phyloP scores from a whole-genome alignment of 768 basidiomycete genomes.

The Mycena amicta region DNA sequence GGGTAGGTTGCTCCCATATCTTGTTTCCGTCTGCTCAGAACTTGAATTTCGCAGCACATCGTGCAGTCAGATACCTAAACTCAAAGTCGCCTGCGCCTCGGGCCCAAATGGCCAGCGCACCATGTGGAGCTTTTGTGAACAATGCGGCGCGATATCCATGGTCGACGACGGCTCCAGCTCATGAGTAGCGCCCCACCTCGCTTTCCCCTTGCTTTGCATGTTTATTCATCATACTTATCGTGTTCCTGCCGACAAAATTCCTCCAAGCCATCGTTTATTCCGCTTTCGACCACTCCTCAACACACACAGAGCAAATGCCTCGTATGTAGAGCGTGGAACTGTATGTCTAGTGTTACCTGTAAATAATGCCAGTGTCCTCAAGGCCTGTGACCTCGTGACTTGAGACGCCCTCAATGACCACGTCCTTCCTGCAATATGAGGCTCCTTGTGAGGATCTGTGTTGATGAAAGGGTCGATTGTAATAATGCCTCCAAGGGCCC shows the following conservation, averaged over 20 bases:
- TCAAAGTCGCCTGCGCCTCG: conserved; percentile 76
- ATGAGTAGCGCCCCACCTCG: conserved; percentile 9
- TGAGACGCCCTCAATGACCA: conserved; percentile 58
- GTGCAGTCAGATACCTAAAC: conserved; percentile 82
- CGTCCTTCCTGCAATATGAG: conserved; percentile 78
- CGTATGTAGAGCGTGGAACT: too few relatives aligned
- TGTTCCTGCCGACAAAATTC: too few relatives aligned
- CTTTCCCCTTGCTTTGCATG: conserved; percentile 2
- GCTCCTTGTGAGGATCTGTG: conserved; percentile 68
- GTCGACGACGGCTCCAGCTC: conserved; percentile 66
- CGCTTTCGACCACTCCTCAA: too few relatives aligned
- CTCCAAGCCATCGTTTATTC: too few relatives aligned
- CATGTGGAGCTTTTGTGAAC: conserved; percentile 89
- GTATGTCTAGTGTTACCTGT: too few relatives aligned
- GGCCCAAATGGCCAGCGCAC: conserved; percentile 70
- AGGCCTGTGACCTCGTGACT: not conserved
- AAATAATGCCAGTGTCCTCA: not conserved
- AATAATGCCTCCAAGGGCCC: conserved; percentile 59
- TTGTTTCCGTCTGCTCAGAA: too few relatives aligned
- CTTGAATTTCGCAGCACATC: conserved; percentile 47
- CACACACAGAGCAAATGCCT: too few relatives aligned
- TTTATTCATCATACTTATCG: not conserved
- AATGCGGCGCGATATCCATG: conserved; percentile 89
- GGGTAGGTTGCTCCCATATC: conserved; percentile 71
- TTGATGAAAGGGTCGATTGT: not conserved